Percentiles rank a stretch among this genome's conserved stretches.
These are phyloP conservation scores for Fomitopsis pulvina DNA, from an alignment of 768 basidiomycete species.

Conservation along the genomic window DNA sequence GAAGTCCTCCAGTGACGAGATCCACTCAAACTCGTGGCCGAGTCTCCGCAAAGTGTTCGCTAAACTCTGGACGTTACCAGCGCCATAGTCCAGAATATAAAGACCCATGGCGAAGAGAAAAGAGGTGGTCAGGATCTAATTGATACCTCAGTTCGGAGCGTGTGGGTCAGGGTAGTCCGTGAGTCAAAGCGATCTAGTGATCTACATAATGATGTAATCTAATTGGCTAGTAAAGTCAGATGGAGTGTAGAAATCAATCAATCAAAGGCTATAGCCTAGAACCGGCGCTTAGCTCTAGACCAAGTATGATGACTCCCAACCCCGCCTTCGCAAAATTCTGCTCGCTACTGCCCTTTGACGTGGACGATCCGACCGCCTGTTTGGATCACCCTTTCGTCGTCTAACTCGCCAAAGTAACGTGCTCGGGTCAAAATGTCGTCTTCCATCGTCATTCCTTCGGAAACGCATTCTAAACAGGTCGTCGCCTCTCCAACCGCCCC, in stretches of 20 bases:
- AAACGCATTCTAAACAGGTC: slow-evolving; percentile 29
- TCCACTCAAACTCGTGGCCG: slow-evolving; percentile 87
- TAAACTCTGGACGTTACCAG: slow-evolving; percentile 89
- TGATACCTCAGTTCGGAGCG: too few species aligned
- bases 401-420: not conserved
- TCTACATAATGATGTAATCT: too few species aligned
- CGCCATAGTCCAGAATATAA: slow-evolving; percentile 94
- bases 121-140: not conserved
- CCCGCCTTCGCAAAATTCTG: not conserved
- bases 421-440: slow-evolving; percentile 32
- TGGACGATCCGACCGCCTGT: not conserved
- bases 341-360: not conserved
- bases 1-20: slow-evolving; percentile 75
- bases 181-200: slow-evolving; percentile 16
- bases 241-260: not conserved
- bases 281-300: not conserved
- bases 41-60: slow-evolving; percentile 85
- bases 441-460: slow-evolving; percentile 38
- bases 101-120: slow-evolving; percentile 40
- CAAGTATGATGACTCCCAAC: not conserved
- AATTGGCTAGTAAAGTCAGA: slow-evolving; percentile 3
- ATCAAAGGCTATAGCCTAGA: slow-evolving; percentile 1
- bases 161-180: not conserved
- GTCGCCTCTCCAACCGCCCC: slow-evolving; percentile 46
- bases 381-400: not conserved